phyloP scores from a whole-genome alignment of 306 rosid species.

The Carpinus fangiana region DNA sequence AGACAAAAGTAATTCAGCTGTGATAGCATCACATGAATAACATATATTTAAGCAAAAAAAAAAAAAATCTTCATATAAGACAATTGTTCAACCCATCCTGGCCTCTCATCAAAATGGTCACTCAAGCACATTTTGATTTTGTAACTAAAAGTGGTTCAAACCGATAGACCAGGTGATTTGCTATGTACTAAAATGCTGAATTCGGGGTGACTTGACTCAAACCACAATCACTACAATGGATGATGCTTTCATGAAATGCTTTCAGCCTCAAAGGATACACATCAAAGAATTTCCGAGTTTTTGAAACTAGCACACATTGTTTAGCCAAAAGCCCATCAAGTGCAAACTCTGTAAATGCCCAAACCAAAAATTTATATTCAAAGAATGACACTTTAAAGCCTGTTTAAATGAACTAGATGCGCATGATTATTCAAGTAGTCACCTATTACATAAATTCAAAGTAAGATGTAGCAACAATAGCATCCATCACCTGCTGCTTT shows the following conservation, averaged over 20 bases:
- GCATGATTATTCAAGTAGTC: not conserved
- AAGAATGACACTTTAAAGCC: not conserved
- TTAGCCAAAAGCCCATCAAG: no score
- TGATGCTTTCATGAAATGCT: no score
- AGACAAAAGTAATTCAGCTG: no score
- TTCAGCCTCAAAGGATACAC: no score
- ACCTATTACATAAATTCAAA: no score
- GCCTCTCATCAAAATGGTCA: not conserved
- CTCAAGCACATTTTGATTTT: not conserved
- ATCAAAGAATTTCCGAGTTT: no score
- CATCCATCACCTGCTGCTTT: not conserved
- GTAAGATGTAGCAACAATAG: not conserved
- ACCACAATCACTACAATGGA: no score
- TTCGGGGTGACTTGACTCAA: no score
- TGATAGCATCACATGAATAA: no score
- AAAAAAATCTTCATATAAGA: no score
- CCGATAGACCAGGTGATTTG: not conserved
- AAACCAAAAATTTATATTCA: not conserved
- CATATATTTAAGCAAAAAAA: no score
- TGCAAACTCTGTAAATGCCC: not conserved
- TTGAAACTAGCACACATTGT: no score
- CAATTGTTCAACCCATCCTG: not conserved
- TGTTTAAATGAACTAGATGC: not conserved
- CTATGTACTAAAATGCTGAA: not conserved
- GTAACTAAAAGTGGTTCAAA: not conserved